Conservation (phyloP, 2,329 filamentous ascomycete genomes). For the Aspergillus sp. region DNA sequence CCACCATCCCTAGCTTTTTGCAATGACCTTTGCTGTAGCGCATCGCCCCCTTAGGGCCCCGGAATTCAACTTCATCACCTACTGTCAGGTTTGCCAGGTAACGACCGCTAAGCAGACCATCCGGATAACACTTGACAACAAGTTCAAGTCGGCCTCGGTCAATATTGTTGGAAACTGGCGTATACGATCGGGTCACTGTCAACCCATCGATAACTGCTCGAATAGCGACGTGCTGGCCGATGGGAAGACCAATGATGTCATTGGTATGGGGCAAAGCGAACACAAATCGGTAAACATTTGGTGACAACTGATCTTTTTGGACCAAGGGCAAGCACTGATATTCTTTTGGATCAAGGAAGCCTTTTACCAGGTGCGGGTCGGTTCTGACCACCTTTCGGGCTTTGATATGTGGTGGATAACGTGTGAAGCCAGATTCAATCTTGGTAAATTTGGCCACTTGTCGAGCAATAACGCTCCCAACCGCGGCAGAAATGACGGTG, state of each 20-base stretch:
- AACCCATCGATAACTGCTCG: constrained; percentile 42
- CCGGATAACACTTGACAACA: constrained; percentile 23
- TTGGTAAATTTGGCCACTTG: constrained; percentile 18
- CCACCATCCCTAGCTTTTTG: constrained; percentile 26
- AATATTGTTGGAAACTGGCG: constrained; percentile 30
- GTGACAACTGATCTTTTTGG: constrained; percentile 8
- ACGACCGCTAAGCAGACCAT: constrained; percentile 18
- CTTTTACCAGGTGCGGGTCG: too few relatives aligned
- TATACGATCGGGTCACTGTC: constrained; percentile 48
- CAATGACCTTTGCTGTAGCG: constrained; percentile 19
- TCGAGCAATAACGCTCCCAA: constrained; percentile 12
- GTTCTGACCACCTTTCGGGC: constrained; percentile 13
- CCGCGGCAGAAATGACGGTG: constrained; percentile 1
- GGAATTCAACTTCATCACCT: constrained; percentile 22
- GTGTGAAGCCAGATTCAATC: constrained; percentile 11
- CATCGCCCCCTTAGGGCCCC: constrained; percentile 28
- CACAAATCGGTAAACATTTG: constrained; percentile 36
- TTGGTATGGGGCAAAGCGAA: constrained; percentile 44
- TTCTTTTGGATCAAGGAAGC: constrained; percentile 31
- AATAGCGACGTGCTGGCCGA: constrained; percentile 52
- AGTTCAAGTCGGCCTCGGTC: constrained; percentile 23
- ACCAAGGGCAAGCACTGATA: constrained; percentile 44
- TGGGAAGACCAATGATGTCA: constrained; percentile 48
- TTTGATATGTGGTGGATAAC: constrained; percentile 27
- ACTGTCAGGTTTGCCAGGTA: constrained; percentile 20